Evolutionary conservation across 441 rosid species (phyloP).

Genomic region (Manihot esculenta): DNA sequence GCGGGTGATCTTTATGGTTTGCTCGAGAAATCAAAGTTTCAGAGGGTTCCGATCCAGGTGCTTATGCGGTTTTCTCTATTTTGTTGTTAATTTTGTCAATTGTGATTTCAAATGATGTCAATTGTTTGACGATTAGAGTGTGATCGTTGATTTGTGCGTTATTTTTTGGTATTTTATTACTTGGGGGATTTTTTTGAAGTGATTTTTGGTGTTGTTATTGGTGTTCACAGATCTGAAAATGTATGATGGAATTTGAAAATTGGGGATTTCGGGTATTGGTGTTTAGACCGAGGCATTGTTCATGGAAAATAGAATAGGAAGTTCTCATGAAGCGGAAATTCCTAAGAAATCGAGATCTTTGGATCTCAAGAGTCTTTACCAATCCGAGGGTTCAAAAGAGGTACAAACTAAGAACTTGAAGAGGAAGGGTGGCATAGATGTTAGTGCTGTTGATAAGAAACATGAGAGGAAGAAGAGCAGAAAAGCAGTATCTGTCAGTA

Average conservation of each 20-base stretch:
- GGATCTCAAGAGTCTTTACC: slow-evolving; percentile 88
- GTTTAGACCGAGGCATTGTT: slow-evolving; percentile 51
- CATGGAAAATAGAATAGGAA: slow-evolving; percentile 78
- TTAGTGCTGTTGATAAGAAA: slow-evolving; percentile 46
- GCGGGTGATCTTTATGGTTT: slow-evolving; percentile 42
- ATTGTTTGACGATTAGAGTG: slow-evolving; percentile 16
- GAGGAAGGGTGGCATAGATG: slow-evolving; percentile 46
- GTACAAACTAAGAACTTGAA: slow-evolving; percentile 45
- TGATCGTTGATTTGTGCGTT: slow-evolving; percentile 23
- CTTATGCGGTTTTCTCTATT: slow-evolving; percentile 21
- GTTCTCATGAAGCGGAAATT: slow-evolving; percentile 69
- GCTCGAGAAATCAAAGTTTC: slow-evolving; percentile 32
- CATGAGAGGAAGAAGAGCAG: slow-evolving; percentile 55
- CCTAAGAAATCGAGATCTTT: slow-evolving; percentile 76
- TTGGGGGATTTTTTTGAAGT: slow-evolving; percentile 21
- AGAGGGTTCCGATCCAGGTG: slow-evolving; percentile 49
- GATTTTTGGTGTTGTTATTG: slow-evolving; percentile 34
- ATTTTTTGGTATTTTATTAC: slow-evolving; percentile 21
- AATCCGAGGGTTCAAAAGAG: slow-evolving; percentile 42
- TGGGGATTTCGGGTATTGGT: slow-evolving; percentile 40
- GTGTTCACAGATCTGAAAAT: slow-evolving; percentile 69
- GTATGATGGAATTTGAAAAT: slow-evolving; percentile 55
- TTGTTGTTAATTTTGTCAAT: slow-evolving; percentile 22
- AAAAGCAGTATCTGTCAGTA: slow-evolving; percentile 52
- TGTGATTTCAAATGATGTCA: slow-evolving; percentile 1